Percentiles rank a stretch among this genome's conserved stretches.
phyloP scores from a whole-genome alignment of 163 green algal species.

The Chlorella variabilis region DNA sequence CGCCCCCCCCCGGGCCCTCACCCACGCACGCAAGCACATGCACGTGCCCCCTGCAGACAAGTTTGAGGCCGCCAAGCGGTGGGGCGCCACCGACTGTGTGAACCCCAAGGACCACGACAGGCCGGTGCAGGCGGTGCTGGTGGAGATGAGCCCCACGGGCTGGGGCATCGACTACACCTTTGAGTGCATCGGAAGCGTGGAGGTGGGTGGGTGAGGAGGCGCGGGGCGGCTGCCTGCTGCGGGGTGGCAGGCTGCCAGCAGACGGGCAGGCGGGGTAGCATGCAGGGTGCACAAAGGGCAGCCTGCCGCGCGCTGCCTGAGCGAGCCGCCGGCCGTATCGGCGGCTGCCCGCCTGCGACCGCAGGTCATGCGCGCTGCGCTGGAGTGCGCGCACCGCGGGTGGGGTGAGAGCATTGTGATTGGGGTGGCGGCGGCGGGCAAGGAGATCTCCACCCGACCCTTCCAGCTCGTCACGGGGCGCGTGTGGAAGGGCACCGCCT shows the following conservation, averaged over 20 bases:
- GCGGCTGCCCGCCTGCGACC: too few species aligned
- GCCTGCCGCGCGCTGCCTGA: too few species aligned
- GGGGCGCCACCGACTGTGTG: conserved; percentile 93
- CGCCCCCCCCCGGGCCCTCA: too few species aligned
- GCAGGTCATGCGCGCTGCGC: conserved; percentile 93
- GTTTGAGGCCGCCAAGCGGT: conserved; percentile 85
- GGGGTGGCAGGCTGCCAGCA: background rate
- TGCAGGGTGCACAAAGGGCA: too few species aligned
- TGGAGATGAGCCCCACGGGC: conserved; percentile 87
- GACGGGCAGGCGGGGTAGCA: too few species aligned
- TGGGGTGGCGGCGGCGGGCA: conserved; percentile 91
- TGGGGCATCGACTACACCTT: conserved; percentile 97
- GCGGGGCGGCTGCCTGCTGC: conserved; percentile 12
- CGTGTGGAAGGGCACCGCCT: conserved; percentile 96
- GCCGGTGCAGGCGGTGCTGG: conserved; percentile 91
- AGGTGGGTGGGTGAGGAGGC: conserved; percentile 63
- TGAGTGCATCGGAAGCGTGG: conserved; percentile 81
- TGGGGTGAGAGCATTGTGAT: conserved; percentile 96
- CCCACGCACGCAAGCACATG: too few species aligned
- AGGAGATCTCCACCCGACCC: conserved; percentile 96
- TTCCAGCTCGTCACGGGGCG: conserved; percentile 99
- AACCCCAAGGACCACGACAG: conserved; percentile 91
- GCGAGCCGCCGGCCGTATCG: too few species aligned
- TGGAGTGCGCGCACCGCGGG: conserved; percentile 92
- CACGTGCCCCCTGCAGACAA: conserved; percentile 68